Conservation (phyloP, 2,329 filamentous ascomycete species). For the Trichoderma koningiopsis region DNA sequence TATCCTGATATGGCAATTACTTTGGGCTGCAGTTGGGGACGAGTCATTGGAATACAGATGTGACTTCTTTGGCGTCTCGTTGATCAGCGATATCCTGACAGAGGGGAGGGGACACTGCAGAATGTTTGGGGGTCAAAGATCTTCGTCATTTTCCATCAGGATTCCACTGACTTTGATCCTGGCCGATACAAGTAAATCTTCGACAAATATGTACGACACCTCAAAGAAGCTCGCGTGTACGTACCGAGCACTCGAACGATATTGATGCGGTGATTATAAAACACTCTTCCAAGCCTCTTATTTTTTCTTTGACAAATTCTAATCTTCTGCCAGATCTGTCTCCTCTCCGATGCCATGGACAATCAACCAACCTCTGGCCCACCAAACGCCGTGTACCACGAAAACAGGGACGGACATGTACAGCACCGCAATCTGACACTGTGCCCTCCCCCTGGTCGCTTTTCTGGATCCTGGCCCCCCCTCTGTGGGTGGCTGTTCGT, state of each 20-base stretch:
- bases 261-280: not conserved
- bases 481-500: slow-evolving; percentile 22
- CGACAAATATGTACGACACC: not conserved
- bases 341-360: not conserved
- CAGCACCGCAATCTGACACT: slow-evolving; percentile 15
- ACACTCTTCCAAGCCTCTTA: not conserved
- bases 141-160: not conserved
- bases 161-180: not conserved
- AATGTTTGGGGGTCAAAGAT: not conserved
- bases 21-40: not conserved
- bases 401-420: not conserved
- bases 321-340: not conserved
- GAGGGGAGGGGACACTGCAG: not conserved
- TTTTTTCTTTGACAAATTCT: not conserved
- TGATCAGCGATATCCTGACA: not conserved
- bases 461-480: slow-evolving; percentile 12
- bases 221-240: not conserved
- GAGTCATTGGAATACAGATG: not conserved
- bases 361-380: not conserved
- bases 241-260: not conserved
- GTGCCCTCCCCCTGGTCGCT: slow-evolving; percentile 18
- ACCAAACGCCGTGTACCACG: not conserved
- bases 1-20: not conserved
- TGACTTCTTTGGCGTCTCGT: not conserved
- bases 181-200: not conserved